Evolutionary conservation across 2,329 filamentous ascomycete genomes (phyloP).

Genomic region (Plectosphaerella sp.): DNA sequence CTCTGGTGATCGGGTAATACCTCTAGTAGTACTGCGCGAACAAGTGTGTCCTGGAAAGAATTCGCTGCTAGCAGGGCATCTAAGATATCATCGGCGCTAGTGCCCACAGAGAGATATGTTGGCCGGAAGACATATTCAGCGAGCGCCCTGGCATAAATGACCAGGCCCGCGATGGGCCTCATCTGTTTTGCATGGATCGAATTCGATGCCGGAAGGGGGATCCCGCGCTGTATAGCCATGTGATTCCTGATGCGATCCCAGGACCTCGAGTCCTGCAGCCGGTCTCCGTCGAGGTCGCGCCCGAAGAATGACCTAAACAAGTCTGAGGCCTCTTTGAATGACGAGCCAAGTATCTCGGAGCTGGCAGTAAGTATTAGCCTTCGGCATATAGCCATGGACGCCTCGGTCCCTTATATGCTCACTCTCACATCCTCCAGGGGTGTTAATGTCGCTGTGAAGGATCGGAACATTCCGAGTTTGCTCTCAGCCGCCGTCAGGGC

Average conservation of each 20-base stretch:
- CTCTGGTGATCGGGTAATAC: conserved; percentile 2
- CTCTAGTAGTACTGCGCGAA: not conserved
- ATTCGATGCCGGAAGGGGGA: conserved; percentile 1
- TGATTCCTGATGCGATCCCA: conserved; percentile 1
- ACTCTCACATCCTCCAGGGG: not conserved
- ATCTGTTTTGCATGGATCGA: not conserved
- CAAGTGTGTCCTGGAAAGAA: not conserved
- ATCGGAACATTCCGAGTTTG: not conserved
- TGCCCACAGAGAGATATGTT: not conserved
- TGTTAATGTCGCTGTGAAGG: not conserved
- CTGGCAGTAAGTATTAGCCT: not conserved
- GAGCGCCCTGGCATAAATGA: conserved; percentile 1
- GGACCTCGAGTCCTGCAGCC: not conserved
- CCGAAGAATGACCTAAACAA: not conserved
- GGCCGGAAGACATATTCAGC: not conserved
- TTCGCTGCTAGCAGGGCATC: not conserved
- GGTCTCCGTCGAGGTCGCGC: not conserved
- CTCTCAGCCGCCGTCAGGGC: not conserved
- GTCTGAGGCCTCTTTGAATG: not conserved
- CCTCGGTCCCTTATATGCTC: not conserved
- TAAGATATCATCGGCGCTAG: not conserved
- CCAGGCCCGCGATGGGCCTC: not conserved
- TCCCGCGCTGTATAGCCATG: not conserved
- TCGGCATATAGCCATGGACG: no score
- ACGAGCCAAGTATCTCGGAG: not conserved